Conservation (phyloP, 352 stramenopile species). For the Pythium biforme region DNA sequence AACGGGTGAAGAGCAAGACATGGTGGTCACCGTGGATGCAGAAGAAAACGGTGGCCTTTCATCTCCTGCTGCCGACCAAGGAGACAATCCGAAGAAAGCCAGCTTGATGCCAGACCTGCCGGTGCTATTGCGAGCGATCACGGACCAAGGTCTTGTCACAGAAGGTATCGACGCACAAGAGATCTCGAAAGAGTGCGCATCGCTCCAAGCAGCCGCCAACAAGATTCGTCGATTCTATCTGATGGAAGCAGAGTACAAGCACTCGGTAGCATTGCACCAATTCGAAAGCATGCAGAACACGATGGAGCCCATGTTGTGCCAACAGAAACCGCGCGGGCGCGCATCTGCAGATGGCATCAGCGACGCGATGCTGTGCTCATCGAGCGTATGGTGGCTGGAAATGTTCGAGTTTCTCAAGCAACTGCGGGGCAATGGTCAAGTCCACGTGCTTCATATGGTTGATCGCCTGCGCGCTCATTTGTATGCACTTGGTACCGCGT, state of each 20-base stretch:
- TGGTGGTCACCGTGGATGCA: neutral
- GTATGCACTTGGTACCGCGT: conserved; percentile 42
- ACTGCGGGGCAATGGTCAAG: neutral
- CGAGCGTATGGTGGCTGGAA: conserved; percentile 47
- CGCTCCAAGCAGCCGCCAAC: conserved; percentile 3
- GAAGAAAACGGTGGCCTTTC: neutral
- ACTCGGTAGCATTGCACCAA: conserved; percentile 5
- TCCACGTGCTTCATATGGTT: conserved; percentile 26
- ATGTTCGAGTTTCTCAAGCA: conserved; percentile 39
- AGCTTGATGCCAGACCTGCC: conserved; percentile 45
- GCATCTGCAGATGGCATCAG: neutral
- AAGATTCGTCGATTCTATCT: conserved; percentile 24
- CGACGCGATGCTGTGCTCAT: conserved; percentile 35
- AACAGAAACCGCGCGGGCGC: neutral
- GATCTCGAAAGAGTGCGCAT: conserved; percentile 39
- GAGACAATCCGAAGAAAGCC: conserved; percentile 38
- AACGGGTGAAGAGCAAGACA: neutral
- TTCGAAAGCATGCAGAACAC: conserved; percentile 5
- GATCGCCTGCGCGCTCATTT: conserved; percentile 47
- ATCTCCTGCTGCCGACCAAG: neutral
- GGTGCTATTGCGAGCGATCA: conserved; percentile 33
- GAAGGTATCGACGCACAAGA: conserved; percentile 6
- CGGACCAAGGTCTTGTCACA: conserved; percentile 8
- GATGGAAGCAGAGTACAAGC: conserved; percentile 9
- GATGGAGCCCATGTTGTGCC: conserved; percentile 16